Conservation (phyloP, 2,329 filamentous ascomycete genomes). For the Colletotrichum musicola region DNA sequence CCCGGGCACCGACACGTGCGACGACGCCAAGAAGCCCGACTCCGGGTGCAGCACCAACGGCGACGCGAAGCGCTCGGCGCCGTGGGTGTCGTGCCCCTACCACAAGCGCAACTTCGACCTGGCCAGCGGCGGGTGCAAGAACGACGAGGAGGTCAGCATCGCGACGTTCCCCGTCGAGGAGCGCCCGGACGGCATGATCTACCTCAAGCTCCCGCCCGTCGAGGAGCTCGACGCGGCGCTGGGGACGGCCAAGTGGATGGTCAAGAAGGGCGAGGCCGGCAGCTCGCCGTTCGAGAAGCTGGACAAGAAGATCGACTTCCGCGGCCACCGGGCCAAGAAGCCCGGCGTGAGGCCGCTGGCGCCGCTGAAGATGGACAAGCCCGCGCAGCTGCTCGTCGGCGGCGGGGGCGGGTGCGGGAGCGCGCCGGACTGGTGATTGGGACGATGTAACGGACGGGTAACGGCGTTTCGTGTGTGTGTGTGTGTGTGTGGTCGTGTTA, state of each 20-base stretch:
- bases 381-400: slow-evolving; percentile 52
- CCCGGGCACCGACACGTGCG: slow-evolving; percentile 43
- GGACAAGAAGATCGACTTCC: slow-evolving; percentile 60
- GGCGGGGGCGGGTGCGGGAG: slow-evolving; percentile 54
- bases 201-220: slow-evolving; percentile 83
- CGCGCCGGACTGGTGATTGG: slow-evolving; percentile 60
- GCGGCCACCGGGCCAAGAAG: slow-evolving; percentile 58
- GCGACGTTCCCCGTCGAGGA: slow-evolving; percentile 85
- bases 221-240: slow-evolving; percentile 84
- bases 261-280: slow-evolving; percentile 76
- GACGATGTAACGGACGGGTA: too few relatives aligned
- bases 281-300: slow-evolving; percentile 57
- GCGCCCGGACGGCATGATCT: slow-evolving; percentile 79
- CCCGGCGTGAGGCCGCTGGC: slow-evolving; percentile 52
- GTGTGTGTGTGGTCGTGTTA: not conserved
- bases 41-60: slow-evolving; percentile 43
- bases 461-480: not conserved
- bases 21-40: slow-evolving; percentile 52
- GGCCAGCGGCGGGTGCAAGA: slow-evolving; percentile 77
- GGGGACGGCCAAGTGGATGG: slow-evolving; percentile 83
- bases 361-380: slow-evolving; percentile 51
- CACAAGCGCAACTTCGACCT: slow-evolving; percentile 94
- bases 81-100: slow-evolving; percentile 89
- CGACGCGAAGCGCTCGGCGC: slow-evolving; percentile 50
- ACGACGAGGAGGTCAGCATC: slow-evolving; percentile 81